Base-by-base conservation (phyloP, 371 early-diverging fungal genomes). In the Apophysomyces elegans region DNA sequence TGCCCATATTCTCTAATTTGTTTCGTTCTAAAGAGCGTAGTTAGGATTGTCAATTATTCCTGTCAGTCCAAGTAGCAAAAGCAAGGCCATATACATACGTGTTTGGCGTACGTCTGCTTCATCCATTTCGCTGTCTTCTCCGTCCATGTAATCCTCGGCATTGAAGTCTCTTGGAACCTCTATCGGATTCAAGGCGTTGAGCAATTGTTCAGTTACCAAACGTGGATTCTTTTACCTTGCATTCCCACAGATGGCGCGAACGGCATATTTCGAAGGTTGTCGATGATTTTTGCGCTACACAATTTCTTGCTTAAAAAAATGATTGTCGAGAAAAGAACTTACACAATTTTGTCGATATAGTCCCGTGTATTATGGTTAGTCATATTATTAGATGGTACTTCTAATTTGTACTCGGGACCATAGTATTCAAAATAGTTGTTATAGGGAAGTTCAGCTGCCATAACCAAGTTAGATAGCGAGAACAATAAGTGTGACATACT, bases 241-340 rank as follows among this genome's bases (percentile, higher is more conserved):
- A 96, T 90, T 75, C 97, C 98, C 37, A 97, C 99, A 56, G 96
- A 95, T 0, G 99, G 99, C 1, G 98, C 97, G 67, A 89, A 91
- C 32, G 90, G 88, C 61, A 98, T 82, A 60, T 88, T 75, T 43
- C 95, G 86, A 64, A 99, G 77, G 71, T 97, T 96, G 59, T 99
- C 99, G 59, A 92, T 77, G 43, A 99, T 91, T 57, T 87, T 89
- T 7, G 86, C 71, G 32, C 91, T 90, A 64, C 14, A 37, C 43
- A 4, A 6, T 11, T 56, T 26, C 18, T 39, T 8, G 32, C 13
- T 43, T 16, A n/a, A 13, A 41, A 13, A 4, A 6, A 11, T 16
- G 21, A 43, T 21, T 16, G 36, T 11, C 0, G 1, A 57, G 11
- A 7, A 13, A 36, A 14, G 16, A 3, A 58, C 81, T 72, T 83